Conservation (phyloP, 179 eudicot species). For the Amaranthus tricolor region DNA sequence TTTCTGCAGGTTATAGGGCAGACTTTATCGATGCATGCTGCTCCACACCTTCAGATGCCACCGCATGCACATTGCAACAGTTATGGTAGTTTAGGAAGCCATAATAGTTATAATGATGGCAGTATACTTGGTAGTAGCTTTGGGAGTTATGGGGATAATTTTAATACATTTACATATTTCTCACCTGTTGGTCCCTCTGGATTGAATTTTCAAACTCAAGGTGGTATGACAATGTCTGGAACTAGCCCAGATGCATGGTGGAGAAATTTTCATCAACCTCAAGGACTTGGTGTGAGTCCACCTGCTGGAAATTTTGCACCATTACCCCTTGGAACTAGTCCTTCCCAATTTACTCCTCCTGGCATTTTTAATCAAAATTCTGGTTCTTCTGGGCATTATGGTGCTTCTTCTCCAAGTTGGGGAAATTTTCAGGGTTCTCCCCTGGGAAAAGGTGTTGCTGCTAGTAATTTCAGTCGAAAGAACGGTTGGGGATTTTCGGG, state of each 20-base stretch:
- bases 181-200: conserved; percentile 89
- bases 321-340: conserved; percentile 93
- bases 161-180: conserved; percentile 61
- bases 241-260: conserved; percentile 85
- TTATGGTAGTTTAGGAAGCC: conserved; percentile 96
- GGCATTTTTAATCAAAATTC: conserved; percentile 47
- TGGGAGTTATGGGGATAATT: conserved; percentile 93
- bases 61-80: conserved; percentile 72
- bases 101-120: conserved; percentile 88
- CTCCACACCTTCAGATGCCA: conserved; percentile 64
- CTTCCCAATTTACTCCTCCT: conserved; percentile 99
- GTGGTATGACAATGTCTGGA: conserved; percentile 63
- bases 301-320: conserved; percentile 72
- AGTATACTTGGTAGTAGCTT: conserved; percentile 72
- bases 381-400: conserved; percentile 86
- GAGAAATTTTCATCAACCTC: conserved; percentile 54
- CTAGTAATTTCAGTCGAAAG: conserved; percentile 67
- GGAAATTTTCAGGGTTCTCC: conserved; percentile 86
- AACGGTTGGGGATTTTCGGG: conserved; percentile 64
- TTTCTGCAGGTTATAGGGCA: conserved; percentile 64
- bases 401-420: conserved; percentile 79
- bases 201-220: conserved; percentile 61
- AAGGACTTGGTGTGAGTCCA: conserved; percentile 86
- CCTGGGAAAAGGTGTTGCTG: conserved; percentile 68
- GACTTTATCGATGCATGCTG: conserved; percentile 48